Percentiles rank a stretch among this genome's conserved stretches.
Conservation (phyloP, 1,284 basidiomycete genomes). For the Cryptococcus sp. region DNA sequence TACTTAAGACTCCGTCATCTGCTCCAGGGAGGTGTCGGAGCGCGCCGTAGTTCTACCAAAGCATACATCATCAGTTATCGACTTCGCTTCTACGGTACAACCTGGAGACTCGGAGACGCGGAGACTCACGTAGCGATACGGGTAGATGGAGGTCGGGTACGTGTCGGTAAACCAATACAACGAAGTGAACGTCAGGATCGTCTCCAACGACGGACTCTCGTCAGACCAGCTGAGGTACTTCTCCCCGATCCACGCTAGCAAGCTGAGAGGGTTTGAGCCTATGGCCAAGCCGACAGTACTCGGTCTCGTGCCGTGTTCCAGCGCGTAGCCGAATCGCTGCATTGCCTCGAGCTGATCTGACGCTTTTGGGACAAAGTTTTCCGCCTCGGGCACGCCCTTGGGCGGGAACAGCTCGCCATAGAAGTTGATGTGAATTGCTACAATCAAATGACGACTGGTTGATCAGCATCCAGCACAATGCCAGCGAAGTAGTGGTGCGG, state of each 20-base stretch:
- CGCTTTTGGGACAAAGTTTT: background rate
- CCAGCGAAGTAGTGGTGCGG: background rate
- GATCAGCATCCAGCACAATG: background rate
- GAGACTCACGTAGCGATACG: slow-evolving; percentile 50
- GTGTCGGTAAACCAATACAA: slow-evolving; percentile 55
- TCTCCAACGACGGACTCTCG: slow-evolving; percentile 31
- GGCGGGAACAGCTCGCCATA: slow-evolving; percentile 6
- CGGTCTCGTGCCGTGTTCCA: slow-evolving; percentile 49
- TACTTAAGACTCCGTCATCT: slow-evolving; percentile 36
- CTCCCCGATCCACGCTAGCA: slow-evolving; percentile 55
- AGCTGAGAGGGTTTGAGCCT: slow-evolving; percentile 48
- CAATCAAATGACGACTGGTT: background rate
- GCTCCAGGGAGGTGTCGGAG: slow-evolving; percentile 23
- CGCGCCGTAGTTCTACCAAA: slow-evolving; percentile 20
- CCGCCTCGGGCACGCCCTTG: slow-evolving; percentile 12
- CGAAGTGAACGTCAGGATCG: slow-evolving; percentile 48
- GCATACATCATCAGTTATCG: background rate
- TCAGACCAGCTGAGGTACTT: slow-evolving; percentile 54
- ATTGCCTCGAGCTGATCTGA: slow-evolving; percentile 7
- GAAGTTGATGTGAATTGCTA: slow-evolving; percentile 35
- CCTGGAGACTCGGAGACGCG: slow-evolving; percentile 7
- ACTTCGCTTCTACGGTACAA: slow-evolving; percentile 21
- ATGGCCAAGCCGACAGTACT: slow-evolving; percentile 52
- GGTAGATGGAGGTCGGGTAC: slow-evolving; percentile 52
- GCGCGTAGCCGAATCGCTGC: slow-evolving; percentile 24